Evolutionary conservation across 805 yeast genomes (phyloP).

Genomic region (Saccharomycopsis fodiens): DNA sequence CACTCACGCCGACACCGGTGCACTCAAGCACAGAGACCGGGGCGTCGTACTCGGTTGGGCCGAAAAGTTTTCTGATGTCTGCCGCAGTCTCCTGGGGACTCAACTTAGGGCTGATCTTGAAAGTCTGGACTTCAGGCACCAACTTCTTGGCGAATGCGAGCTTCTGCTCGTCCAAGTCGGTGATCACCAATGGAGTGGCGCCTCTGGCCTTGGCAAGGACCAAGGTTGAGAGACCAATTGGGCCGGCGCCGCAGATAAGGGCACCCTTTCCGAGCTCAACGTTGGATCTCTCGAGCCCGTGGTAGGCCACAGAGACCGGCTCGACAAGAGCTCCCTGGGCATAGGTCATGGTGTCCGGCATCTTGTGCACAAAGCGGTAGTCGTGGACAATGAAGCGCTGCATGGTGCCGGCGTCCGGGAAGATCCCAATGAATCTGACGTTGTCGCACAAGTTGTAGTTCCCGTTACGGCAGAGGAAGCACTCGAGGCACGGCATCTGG

Average conservation of each 20-base stretch:
- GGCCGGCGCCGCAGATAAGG: constrained; percentile 49
- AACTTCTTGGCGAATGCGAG: constrained; percentile 39
- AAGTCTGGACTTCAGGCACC: constrained; percentile 40
- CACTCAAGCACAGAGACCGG: constrained; percentile 45
- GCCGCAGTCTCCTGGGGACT: constrained; percentile 32
- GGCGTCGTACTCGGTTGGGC: constrained; percentile 29
- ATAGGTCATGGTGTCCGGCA: constrained; percentile 37
- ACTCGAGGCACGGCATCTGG: constrained; percentile 41
- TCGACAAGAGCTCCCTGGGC: constrained; percentile 51
- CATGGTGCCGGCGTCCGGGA: constrained; percentile 34
- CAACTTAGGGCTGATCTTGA: constrained; percentile 31
- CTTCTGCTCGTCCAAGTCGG: constrained; percentile 39
- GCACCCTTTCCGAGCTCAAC: constrained; percentile 42
- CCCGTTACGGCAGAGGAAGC: constrained; percentile 33
- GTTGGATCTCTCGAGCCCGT: constrained; percentile 42
- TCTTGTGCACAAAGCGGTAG: constrained; percentile 29
- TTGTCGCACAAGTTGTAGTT: constrained; percentile 34
- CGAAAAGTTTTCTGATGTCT: constrained; percentile 31
- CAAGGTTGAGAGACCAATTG: constrained; percentile 47
- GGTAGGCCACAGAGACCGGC: constrained; percentile 47
- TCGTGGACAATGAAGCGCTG: constrained; percentile 31
- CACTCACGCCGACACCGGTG: constrained; percentile 45
- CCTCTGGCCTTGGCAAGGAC: constrained; percentile 45
- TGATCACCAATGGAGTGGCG: constrained; percentile 43
- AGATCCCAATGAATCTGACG: constrained; percentile 32